phyloP scores from a whole-genome alignment of 2,329 filamentous ascomycete species.

The Venturia carpophila region DNA sequence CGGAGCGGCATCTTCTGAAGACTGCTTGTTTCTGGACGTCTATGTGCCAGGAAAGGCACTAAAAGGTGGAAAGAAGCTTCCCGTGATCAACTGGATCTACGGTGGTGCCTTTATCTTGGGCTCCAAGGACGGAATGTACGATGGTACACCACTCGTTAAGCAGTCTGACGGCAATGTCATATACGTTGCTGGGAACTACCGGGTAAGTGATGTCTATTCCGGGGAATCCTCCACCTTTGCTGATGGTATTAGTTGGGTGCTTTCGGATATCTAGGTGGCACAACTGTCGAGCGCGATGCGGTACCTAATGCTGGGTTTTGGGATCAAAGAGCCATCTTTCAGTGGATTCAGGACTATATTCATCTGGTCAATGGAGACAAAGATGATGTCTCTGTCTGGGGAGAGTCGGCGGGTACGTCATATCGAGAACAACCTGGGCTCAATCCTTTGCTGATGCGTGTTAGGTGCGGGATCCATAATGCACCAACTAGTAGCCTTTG shows the following conservation, averaged over 20 bases:
- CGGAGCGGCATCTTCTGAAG: constrained; percentile 27
- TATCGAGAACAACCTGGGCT: constrained; percentile 37
- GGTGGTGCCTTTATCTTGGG: constrained; percentile 14
- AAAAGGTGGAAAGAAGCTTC: constrained; percentile 6
- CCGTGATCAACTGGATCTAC: constrained; percentile 16
- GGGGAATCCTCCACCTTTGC: no score
- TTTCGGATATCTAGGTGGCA: constrained; percentile 42
- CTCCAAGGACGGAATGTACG: constrained; percentile 16
- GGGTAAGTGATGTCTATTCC: constrained; percentile 21
- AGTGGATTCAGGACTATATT: constrained; percentile 45
- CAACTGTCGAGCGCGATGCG: constrained; percentile 37
- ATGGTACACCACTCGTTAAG: constrained; percentile 6
- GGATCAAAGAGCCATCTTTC: constrained; percentile 37
- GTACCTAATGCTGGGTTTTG: constrained; percentile 37
- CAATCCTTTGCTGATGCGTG: background rate
- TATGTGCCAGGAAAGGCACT: constrained; percentile 38
- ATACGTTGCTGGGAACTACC: constrained; percentile 43
- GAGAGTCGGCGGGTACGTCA: constrained; percentile 45
- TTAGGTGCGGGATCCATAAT: constrained; percentile 42
- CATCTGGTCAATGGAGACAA: constrained; percentile 41
- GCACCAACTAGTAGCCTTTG: constrained; percentile 42
- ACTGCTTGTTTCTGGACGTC: constrained; percentile 46
- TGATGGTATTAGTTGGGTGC: constrained; percentile 23
- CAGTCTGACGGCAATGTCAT: constrained; percentile 35
- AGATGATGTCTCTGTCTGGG: constrained; percentile 41